Conservation (phyloP, 257 asterid genomes). For the Primulina tabacum region DNA sequence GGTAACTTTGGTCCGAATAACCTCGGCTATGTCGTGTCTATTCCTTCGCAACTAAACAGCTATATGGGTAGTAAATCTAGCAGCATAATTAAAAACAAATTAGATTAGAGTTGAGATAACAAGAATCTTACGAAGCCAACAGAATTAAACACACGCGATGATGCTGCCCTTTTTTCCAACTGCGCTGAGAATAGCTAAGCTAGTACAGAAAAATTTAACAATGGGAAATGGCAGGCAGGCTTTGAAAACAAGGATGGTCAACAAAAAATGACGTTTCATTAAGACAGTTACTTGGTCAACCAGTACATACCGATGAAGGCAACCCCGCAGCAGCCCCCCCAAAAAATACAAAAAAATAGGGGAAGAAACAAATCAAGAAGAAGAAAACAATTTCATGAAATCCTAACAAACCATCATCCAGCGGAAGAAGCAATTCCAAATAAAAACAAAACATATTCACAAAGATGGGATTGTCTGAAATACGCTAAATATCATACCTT, state of each 20-base stretch:
- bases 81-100: neutral
- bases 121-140: neutral
- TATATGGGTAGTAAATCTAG: neutral
- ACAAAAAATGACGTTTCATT: constrained; percentile 29
- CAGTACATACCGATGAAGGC: constrained; percentile 24
- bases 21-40: neutral
- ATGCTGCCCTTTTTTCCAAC: no score
- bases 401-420: neutral
- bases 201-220: constrained; percentile 1
- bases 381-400: neutral
- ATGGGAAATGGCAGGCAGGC: constrained; percentile 1
- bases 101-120: constrained; percentile 9
- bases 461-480: constrained; percentile 3
- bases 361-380: no score
- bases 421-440: constrained; percentile 7
- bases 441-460: constrained; percentile 20
- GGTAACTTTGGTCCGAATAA: no score
- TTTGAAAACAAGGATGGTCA: neutral
- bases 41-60: neutral
- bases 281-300: constrained; percentile 25
- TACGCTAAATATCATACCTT: constrained; percentile 25
- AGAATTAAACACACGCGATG: neutral
- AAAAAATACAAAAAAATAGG: neutral
- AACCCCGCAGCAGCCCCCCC: constrained; percentile 11
- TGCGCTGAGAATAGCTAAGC: no score